Evolutionary conservation across 192 early-diverging fungal genomes (phyloP), one percentile per base, ranked within the genome.

Genomic region (Irineochytrium annulatum): DNA sequence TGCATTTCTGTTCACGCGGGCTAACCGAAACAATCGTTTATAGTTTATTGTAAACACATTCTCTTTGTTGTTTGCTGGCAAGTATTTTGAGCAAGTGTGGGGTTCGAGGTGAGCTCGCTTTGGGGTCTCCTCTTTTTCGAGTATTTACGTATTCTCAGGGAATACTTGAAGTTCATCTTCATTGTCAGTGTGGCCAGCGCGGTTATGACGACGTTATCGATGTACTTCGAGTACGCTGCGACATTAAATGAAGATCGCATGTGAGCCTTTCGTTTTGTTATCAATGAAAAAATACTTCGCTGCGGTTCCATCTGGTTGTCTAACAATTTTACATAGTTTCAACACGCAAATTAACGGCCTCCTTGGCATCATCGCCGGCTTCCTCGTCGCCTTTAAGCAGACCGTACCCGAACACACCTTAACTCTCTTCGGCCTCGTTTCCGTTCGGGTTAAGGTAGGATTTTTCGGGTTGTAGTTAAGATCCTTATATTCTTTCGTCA

Each of bases 301-400:
- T 34, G 20, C 24, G 30, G 17, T 29, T 44, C n/a, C 17, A 14
- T 2, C 32, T n/a, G 53, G 22, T 31, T 32, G 44, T 43, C 34
- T 28, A 3, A 2, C 1, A 71, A 33, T 55, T 27, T 45, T 19
- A 13, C 11, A 8, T 43, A 85, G 82, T 27, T 87, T 80, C 57
- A 65, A 68, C 2, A 76, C 72, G 1, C 73, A 84, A 43, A 79
- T 88, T 37, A 78, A 85, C 64, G 95, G 95, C 2, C 64, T 93
- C 69, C 72, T 79, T 28, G 87, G 70, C 29, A 66, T 95, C 3
- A 57, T 91, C 14, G 74, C 80, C 32, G 89, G 80, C 39, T 90
- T 92, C 43, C 65, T 91, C 1, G 88, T 95, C 26, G 89, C 88
- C 14, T 92, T 95, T 67, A 95, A 94, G 67, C 87, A 93, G 64